Evolutionary conservation across 164 flowering plant species (phyloP), one percentile per base, ranked within the genome.

Genomic region (Taxillus chinensis): DNA sequence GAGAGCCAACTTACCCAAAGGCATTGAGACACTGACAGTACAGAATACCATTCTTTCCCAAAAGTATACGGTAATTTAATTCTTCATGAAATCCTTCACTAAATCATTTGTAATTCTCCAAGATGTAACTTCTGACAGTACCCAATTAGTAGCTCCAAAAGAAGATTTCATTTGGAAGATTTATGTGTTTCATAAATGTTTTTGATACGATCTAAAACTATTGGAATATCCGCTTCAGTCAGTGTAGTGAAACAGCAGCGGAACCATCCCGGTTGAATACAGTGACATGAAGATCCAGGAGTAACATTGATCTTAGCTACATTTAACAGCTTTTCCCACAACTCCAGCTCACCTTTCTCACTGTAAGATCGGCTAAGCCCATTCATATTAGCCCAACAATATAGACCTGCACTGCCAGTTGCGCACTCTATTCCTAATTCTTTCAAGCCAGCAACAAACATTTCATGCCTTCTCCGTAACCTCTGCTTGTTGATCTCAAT

Each of bases 191-290:
- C 58, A 15, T 27, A 5, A n/a, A 55, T 38, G 3, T 57, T 72
- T 16, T 42, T 55, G 7, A 85, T 81, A 60, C 95, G 68, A 12
- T 73, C 84, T 14, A 87, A 68, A 15, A 86, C 81, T 15, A 80
- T 55, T 39, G 82, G 77, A 68, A 87, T 69, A 55, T 79, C 85
- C 3, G 69, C 81, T 60, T 71, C 73, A 41, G 69, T 17, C 62
- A 87, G 60, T 38, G 80, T 74, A 37, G 86, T 70, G 66, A 81
- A 87, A 71, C 95, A 83, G 59, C 75, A 78, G 40, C 91, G 73
- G 63, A 87, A 87, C 95, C 87, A 86, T 64, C 95, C 95, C 45
- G 89, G 95, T 68, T 87, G 91, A 11, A 82, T 79, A 70, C 89
- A 85, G 66, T 83, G 89, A 63, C 85, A 87, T 3, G 89, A 78